Evolutionary conservation across 495 filamentous ascomycete species (phyloP).

Genomic region (Aspergillus bertholletiae): DNA sequence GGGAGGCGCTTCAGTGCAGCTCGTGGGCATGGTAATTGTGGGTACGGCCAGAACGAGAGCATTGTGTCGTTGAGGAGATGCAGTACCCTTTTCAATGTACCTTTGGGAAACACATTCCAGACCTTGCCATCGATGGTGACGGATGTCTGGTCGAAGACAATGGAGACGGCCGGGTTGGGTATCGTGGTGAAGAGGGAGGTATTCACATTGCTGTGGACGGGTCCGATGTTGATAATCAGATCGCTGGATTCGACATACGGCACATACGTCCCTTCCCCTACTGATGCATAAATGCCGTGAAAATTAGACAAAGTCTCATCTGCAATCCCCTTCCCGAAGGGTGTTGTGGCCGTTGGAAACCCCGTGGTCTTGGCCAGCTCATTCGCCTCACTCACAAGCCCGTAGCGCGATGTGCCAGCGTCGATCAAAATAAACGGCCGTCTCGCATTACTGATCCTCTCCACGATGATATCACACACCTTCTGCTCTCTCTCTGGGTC

Average conservation of each 20-base stretch:
- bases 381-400: constrained; percentile 18
- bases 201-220: constrained; percentile 24
- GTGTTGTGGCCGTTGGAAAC: constrained; percentile 28
- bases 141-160: constrained; percentile 9
- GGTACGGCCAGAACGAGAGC: not conserved
- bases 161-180: constrained; percentile 10
- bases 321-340: constrained; percentile 29
- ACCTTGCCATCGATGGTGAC: constrained; percentile 12
- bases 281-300: constrained; percentile 22
- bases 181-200: constrained; percentile 19
- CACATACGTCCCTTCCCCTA: not conserved
- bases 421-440: constrained; percentile 34
- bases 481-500: constrained; percentile 3
- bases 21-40: not conserved
- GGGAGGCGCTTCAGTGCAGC: not conserved
- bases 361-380: constrained; percentile 17
- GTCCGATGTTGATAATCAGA: constrained; percentile 28
- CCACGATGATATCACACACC: constrained; percentile 9
- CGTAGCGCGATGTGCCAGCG: constrained; percentile 17
- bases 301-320: constrained; percentile 29
- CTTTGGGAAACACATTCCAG: constrained; percentile 11
- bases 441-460: constrained; percentile 22
- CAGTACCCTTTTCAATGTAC: not conserved
- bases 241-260: constrained; percentile 21
- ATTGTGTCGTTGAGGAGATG: not conserved